Conservation (phyloP, 2,329 filamentous ascomycete species). For the Tolypocladium ophioglossoides region DNA sequence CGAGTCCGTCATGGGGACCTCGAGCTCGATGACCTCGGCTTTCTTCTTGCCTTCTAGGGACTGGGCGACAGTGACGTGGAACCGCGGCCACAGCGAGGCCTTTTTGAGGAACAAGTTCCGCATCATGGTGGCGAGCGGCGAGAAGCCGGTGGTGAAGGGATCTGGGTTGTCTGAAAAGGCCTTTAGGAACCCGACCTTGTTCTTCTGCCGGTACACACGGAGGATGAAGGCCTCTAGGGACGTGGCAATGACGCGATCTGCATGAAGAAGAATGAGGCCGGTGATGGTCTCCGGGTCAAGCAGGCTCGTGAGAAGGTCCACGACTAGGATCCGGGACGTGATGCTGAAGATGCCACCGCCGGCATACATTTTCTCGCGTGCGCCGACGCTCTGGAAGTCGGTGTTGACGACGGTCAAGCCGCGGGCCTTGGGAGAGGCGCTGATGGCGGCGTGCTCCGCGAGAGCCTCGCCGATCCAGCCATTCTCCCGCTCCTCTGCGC, state of each 20-base stretch:
- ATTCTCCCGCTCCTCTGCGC: slow-evolving; percentile 88
- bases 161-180: slow-evolving; percentile 93
- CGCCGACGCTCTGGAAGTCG: slow-evolving; percentile 77
- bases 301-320: slow-evolving; percentile 79
- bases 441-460: slow-evolving; percentile 90
- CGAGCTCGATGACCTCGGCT: slow-evolving; percentile 93
- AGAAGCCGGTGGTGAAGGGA: slow-evolving; percentile 79
- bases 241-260: slow-evolving; percentile 76
- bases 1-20: slow-evolving; percentile 87
- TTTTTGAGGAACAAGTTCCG: slow-evolving; percentile 80
- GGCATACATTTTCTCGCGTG: slow-evolving; percentile 84
- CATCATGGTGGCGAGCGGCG: slow-evolving; percentile 82
- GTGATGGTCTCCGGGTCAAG: slow-evolving; percentile 78
- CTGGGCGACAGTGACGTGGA: slow-evolving; percentile 81
- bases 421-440: slow-evolving; percentile 68
- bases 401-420: slow-evolving; percentile 91
- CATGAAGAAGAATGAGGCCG: slow-evolving; percentile 77
- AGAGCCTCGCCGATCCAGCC: slow-evolving; percentile 93
- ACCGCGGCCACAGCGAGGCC: slow-evolving; percentile 83
- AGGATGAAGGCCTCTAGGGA: slow-evolving; percentile 92
- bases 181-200: slow-evolving; percentile 88
- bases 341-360: slow-evolving; percentile 89
- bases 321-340: slow-evolving; percentile 88
- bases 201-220: slow-evolving; percentile 86
- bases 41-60: slow-evolving; percentile 86